Evolutionary conservation across 106 monocot species (phyloP).

Genomic region (Allium fistulosum): DNA sequence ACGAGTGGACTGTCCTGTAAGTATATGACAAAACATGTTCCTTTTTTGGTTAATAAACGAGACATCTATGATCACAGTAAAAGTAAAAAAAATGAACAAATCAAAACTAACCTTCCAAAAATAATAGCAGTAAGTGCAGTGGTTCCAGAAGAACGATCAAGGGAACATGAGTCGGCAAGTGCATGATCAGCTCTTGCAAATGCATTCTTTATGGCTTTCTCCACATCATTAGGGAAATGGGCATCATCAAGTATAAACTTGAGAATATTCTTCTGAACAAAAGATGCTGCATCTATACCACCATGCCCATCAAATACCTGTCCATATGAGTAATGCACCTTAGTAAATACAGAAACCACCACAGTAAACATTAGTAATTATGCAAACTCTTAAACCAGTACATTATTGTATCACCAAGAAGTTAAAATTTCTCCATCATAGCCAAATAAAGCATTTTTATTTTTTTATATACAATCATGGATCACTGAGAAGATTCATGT

Average conservation of each 20-base stretch:
- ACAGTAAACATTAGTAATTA: not conserved
- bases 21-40: no score
- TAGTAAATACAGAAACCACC: not conserved
- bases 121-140: slow-evolving; percentile 59
- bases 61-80: no score
- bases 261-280: slow-evolving; percentile 50
- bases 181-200: slow-evolving; percentile 65
- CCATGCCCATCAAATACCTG: slow-evolving; percentile 94
- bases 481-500: no score
- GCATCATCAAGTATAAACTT: slow-evolving; percentile 53
- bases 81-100: not conserved
- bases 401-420: not conserved
- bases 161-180: slow-evolving; percentile 42
- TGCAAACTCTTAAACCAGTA: not conserved
- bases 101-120: slow-evolving; percentile 50
- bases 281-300: slow-evolving; percentile 65
- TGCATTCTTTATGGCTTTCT: slow-evolving; percentile 60
- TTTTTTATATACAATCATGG: no score
- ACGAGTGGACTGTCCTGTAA: no score
- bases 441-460: no score
- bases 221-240: slow-evolving; percentile 40
- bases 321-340: not conserved
- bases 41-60: no score
- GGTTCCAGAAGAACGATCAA: slow-evolving; percentile 64
- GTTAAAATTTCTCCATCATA: no score